These are phyloP conservation scores for Chromosphaera perkinsii DNA, from an alignment of 208 protist species.

Conservation along the genomic window DNA sequence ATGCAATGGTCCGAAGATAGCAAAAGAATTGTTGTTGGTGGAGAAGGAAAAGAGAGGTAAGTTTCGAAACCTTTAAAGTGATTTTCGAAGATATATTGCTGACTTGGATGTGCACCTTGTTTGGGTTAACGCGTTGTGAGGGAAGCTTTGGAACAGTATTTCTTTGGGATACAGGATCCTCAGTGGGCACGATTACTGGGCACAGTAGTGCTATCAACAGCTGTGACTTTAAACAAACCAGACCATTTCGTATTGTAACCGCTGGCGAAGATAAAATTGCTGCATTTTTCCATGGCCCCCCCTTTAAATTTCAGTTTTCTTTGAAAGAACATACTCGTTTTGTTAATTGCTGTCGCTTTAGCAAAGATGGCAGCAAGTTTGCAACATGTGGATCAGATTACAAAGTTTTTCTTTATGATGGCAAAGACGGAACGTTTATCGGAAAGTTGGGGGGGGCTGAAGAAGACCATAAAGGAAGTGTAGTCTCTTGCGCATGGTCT, in stretches of 20 bases:
- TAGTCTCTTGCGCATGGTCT: constrained; percentile 49
- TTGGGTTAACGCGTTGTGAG: not conserved
- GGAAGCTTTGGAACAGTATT: constrained; percentile 49
- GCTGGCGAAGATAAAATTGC: constrained; percentile 55
- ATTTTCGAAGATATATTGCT: not conserved
- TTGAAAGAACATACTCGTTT: constrained; percentile 39
- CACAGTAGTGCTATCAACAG: constrained; percentile 55
- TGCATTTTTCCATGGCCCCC: constrained; percentile 58
- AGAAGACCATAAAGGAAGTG: constrained; percentile 49
- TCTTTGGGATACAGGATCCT: constrained; percentile 59
- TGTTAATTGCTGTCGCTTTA: constrained; percentile 60
- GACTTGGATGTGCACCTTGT: not conserved
- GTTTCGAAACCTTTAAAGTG: not conserved
- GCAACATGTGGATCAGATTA: constrained; percentile 55
- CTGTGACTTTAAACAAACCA: constrained; percentile 49
- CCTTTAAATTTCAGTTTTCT: constrained; percentile 62
- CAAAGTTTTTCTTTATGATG: constrained; percentile 53
- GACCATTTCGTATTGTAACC: constrained; percentile 64
- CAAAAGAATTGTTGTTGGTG: constrained; percentile 64
- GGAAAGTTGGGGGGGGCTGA: constrained; percentile 32
- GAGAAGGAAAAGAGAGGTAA: constrained; percentile 56
- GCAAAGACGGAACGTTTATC: constrained; percentile 53
- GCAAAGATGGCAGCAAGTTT: constrained; percentile 53
- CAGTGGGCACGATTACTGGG: constrained; percentile 58
- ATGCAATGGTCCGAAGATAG: constrained; percentile 61